phyloP scores from a whole-genome alignment of 2,329 filamentous ascomycete genomes.

The Lasiodiplodia gonubiensis region DNA sequence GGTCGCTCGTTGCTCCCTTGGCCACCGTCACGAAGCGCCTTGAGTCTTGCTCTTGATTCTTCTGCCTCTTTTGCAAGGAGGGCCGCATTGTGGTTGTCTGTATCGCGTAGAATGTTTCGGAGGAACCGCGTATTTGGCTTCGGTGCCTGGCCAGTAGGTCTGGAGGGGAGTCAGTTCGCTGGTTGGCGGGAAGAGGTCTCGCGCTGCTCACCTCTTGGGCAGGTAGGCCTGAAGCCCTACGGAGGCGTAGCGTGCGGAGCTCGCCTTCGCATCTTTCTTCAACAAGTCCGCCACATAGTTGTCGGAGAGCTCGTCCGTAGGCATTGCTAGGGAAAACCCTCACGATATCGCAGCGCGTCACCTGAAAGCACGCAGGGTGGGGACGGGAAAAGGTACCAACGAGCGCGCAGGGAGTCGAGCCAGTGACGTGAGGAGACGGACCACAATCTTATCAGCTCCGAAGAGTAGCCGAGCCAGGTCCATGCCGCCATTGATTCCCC shows the following conservation, averaged over 20 bases:
- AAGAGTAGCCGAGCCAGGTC: not conserved
- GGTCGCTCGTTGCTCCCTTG: constrained; percentile 44
- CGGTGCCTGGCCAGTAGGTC: constrained; percentile 69
- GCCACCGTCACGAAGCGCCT: constrained; percentile 43
- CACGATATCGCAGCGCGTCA: not conserved
- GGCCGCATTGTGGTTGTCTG: constrained; percentile 86
- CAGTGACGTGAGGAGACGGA: constrained; percentile 21
- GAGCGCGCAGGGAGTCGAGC: not conserved
- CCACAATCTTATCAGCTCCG: constrained; percentile 12
- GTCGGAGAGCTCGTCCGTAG: constrained; percentile 62
- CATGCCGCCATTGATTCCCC: not conserved
- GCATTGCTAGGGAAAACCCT: constrained; percentile 15
- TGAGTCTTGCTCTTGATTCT: constrained; percentile 75
- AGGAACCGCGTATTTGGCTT: constrained; percentile 94
- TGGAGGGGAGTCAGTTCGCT: constrained; percentile 42
- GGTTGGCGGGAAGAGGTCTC: not conserved
- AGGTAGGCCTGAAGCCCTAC: constrained; percentile 74
- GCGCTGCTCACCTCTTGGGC: constrained; percentile 55
- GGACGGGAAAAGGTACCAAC: not conserved
- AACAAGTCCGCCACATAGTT: constrained; percentile 83
- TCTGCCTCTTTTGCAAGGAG: constrained; percentile 82
- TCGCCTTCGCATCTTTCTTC: constrained; percentile 76
- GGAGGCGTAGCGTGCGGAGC: constrained; percentile 74
- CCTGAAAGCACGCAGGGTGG: constrained; percentile 1
- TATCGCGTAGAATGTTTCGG: constrained; percentile 84